Base-by-base conservation (phyloP, 129 eudicot genomes). In the Pseudognaphalium luteoalbum region DNA sequence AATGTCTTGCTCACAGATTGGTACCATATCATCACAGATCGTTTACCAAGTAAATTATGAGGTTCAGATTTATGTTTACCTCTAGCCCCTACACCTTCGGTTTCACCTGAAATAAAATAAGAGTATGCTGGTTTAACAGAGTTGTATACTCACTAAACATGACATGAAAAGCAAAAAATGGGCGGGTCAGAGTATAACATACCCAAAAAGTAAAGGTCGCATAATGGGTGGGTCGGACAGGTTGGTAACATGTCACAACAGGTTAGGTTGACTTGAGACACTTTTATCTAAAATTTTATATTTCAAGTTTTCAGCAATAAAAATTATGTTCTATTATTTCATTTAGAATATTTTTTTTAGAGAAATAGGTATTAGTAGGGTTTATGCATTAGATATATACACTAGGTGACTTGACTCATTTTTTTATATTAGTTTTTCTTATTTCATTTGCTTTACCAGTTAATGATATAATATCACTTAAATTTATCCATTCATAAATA, bases 11-110 rank as follows among this genome's bases (percentile, higher is more conserved):
- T 85, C 71, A 90, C 66, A 33, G 88, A 83, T 76, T 78, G 84
- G 78, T 73, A 82, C 97, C 98, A 93, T 68, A 90, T 72, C 76
- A 83, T 83, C 29, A 87, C 88, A 67, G 85, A 79, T 50, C 96
- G 80, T 72, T 88, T 67, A 58, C 91, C 92, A 14, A 76, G 79
- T 41, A 86, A 52, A 74, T 88, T 90, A 70, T 81, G 88, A 15
- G 91, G 98, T 85, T 92, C 98, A 29, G 60, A 41, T 11, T 72
- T 73, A 65, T 78, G 71, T 39, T 44, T 66, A 64, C 77, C 41
- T 35, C 80, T 60, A 7, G 75, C 65, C 37, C 59, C 76, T 70
- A 37, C 39, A 63, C 15, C 75, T 47, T 76, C 82, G 4, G 66
- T 79, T 67, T 81, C 88, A 41, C 89, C 96, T 92, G 90, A 64